Percentiles rank a stretch among this genome's conserved stretches.
Evolutionary conservation across 2,329 filamentous ascomycete species (phyloP).

Genomic region (Colletotrichum sp.): DNA sequence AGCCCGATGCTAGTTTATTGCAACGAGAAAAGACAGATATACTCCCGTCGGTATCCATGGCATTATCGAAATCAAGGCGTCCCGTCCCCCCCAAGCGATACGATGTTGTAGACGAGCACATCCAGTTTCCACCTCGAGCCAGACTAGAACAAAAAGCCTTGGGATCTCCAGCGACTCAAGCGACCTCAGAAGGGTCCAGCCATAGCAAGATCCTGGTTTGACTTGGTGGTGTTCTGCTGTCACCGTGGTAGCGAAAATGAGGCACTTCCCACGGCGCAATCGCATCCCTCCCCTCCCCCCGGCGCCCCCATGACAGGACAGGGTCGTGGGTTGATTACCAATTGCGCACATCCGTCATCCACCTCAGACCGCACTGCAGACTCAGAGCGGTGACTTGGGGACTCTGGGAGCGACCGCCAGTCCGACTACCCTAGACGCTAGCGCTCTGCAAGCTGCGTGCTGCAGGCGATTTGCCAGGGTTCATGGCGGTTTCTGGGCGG

Average conservation of each 20-base stretch:
- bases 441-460: background rate
- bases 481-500: background rate
- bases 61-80: background rate
- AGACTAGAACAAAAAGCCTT: background rate
- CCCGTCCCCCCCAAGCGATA: background rate
- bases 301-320: background rate
- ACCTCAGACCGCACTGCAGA: background rate
- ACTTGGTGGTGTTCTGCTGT: background rate
- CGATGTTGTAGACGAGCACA: background rate
- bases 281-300: background rate
- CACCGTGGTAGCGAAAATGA: constrained; percentile 15
- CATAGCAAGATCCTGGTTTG: background rate
- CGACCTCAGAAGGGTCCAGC: background rate
- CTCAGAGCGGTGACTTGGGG: background rate
- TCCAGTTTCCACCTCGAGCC: background rate
- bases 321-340: constrained; percentile 9
- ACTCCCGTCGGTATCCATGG: background rate
- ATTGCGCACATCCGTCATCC: constrained; percentile 1
- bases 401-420: background rate
- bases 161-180: background rate
- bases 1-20: background rate
- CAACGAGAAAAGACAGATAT: background rate
- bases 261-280: background rate
- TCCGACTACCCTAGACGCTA: background rate
- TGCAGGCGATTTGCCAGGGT: background rate